These are phyloP conservation scores for Pseudogymnoascus sp. DNA, from an alignment of 2,329 filamentous ascomycete species.

Conservation along the genomic window DNA sequence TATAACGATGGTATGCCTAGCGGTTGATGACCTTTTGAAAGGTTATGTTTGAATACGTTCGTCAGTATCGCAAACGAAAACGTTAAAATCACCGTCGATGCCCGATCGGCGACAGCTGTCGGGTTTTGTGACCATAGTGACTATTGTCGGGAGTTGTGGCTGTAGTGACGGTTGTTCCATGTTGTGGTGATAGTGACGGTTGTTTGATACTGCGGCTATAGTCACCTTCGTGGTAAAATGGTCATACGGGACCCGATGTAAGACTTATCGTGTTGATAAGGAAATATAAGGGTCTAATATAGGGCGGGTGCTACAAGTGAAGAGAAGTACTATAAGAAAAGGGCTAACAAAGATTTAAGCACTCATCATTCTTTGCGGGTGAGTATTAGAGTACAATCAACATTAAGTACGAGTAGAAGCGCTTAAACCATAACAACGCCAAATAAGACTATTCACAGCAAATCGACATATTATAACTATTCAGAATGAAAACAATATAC, in stretches of 20 bases:
- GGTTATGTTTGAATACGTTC: constrained; percentile 1
- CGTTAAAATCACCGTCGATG: not conserved
- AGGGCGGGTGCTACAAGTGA: not conserved
- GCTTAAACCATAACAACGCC: not conserved
- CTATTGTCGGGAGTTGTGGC: not conserved
- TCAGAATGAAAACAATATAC: not conserved
- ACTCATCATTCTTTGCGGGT: not conserved
- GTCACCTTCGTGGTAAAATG: not conserved
- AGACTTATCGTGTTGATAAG: not conserved
- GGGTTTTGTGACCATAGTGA: not conserved
- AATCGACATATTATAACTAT: not conserved
- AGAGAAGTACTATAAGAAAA: not conserved
- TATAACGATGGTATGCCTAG: not conserved
- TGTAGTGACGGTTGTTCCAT: not conserved
- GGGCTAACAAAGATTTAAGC: not conserved
- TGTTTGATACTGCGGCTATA: not conserved
- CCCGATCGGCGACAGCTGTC: not conserved
- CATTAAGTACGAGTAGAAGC: not conserved
- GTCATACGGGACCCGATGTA: not conserved
- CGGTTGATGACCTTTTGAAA: not conserved
- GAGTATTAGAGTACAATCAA: not conserved
- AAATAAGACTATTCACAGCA: not conserved
- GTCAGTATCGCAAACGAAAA: constrained; percentile 4
- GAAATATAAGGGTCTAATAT: constrained; percentile 3
- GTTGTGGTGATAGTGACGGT: not conserved